Percentiles rank a stretch among this genome's conserved stretches.
Conservation (phyloP, 768 basidiomycete species). For the Lentinula lateritia region DNA sequence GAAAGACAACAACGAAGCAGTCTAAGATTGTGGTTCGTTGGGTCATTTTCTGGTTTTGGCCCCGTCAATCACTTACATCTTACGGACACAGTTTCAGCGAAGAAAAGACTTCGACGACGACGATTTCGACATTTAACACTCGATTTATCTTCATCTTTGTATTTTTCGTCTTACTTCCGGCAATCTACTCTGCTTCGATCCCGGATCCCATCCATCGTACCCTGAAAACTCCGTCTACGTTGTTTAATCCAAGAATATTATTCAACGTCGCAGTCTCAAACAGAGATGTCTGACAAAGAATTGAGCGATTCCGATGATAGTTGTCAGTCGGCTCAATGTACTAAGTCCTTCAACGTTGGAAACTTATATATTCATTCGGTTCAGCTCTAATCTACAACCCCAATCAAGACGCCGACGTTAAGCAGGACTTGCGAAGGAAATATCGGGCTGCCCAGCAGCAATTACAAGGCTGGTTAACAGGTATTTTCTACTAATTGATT, state of each 20-base stretch:
- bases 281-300: neutral
- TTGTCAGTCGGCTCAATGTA: neutral
- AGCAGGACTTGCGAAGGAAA: constrained; percentile 64
- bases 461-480: constrained; percentile 61
- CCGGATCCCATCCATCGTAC: neutral
- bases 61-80: neutral
- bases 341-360: neutral
- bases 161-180: neutral
- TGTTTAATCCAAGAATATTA: neutral
- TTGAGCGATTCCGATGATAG: neutral
- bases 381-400: constrained; percentile 56
- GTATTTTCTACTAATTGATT: constrained; percentile 21
- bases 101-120: constrained; percentile 66
- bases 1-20: constrained; percentile 44
- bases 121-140: constrained; percentile 49
- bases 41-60: constrained; percentile 2
- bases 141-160: neutral
- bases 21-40: constrained; percentile 49
- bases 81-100: constrained; percentile 47
- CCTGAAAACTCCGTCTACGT: neutral
- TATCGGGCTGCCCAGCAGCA: constrained; percentile 63
- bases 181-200: neutral
- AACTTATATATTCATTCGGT: neutral
- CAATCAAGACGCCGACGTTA: constrained; percentile 78
- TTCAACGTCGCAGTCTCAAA: neutral